A percentile compares a stretch with the other conserved stretches of the same genome.
Conservation (phyloP, 371 early-diverging fungal species). For the Mortierella sp. region DNA sequence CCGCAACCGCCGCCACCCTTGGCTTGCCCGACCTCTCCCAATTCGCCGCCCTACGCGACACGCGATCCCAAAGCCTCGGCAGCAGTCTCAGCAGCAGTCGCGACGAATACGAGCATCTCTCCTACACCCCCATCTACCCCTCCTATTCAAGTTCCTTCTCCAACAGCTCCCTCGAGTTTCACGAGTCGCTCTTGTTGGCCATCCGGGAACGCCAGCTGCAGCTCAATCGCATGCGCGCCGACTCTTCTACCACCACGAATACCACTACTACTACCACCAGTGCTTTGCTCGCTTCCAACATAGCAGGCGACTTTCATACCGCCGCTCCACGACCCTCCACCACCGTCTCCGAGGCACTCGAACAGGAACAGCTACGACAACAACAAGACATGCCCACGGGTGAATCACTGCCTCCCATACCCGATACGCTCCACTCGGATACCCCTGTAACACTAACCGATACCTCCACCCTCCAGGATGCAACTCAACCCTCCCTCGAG, state of each 20-base stretch:
- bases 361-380: too few relatives aligned
- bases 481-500: too few relatives aligned
- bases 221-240: slow-evolving; percentile 4
- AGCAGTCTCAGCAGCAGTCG: slow-evolving; percentile 45
- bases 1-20: neutral
- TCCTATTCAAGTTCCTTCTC: slow-evolving; percentile 50
- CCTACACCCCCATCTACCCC: slow-evolving; percentile 39
- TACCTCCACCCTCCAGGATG: too few relatives aligned
- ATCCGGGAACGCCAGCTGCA: slow-evolving; percentile 28
- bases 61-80: slow-evolving; percentile 8
- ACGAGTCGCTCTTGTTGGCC: slow-evolving; percentile 32
- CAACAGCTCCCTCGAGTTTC: slow-evolving; percentile 41
- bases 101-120: slow-evolving; percentile 33
- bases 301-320: neutral
- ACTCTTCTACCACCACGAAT: neutral
- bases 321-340: neutral
- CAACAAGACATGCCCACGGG: too few relatives aligned
- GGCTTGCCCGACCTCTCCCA: slow-evolving; percentile 4
- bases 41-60: slow-evolving; percentile 3
- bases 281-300: too few relatives aligned
- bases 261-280: neutral
- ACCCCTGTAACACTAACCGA: too few relatives aligned
- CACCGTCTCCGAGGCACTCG: neutral
- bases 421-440: too few relatives aligned
- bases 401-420: too few relatives aligned